Base-by-base conservation (phyloP, 1,139 yeast species). In the Meyerozyma carpophila region DNA sequence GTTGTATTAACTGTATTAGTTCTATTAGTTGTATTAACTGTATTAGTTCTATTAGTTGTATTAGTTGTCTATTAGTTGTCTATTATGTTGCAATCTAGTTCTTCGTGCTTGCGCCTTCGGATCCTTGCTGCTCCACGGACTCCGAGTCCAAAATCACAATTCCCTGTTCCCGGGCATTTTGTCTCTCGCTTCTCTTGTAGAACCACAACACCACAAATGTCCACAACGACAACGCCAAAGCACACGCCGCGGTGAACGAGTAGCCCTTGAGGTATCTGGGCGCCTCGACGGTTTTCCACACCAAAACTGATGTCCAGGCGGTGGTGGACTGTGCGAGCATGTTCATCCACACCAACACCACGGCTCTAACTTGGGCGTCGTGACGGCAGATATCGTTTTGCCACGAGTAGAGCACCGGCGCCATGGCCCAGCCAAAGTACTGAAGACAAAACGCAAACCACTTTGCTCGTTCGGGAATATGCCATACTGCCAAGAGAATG, bases 141-240 rank as follows among this genome's bases (percentile, higher is more conserved):
- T 29, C 32, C 16, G 32, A 8, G 13, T 29, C 32, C 16, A 29
- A n/a, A 29, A 29, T 29, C 16, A 29, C 16, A 11, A 29, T 29
- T 28, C 83, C 84, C 50, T 81, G 78, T 24, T 67, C 73, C 40
- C 62, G 59, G 10, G 86, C 83, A 45, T 68, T 56, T 41, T 59
- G 59, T 46, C 73, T 69, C 55, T 82, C 88, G 43, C 79, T 77
- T 41, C 70, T 70, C 60, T 82, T 82, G 65, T 81, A 82, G 47
- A 78, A 68, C 54, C 66, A 75, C 49, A 81, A 68, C 6, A 78
- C 83, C 7, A 77, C 65, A 42, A 77, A 61, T 0, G 84, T 74
- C 83, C 84, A 77, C 5, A 71, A 43, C 26, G 69, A 58, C 52
- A 81, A 72, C n/a, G 75, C 62, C 36, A 70, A 68, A 3, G 81